phyloP scores from a whole-genome alignment of 2,329 filamentous ascomycete genomes.

The Fusarium incarnatum region DNA sequence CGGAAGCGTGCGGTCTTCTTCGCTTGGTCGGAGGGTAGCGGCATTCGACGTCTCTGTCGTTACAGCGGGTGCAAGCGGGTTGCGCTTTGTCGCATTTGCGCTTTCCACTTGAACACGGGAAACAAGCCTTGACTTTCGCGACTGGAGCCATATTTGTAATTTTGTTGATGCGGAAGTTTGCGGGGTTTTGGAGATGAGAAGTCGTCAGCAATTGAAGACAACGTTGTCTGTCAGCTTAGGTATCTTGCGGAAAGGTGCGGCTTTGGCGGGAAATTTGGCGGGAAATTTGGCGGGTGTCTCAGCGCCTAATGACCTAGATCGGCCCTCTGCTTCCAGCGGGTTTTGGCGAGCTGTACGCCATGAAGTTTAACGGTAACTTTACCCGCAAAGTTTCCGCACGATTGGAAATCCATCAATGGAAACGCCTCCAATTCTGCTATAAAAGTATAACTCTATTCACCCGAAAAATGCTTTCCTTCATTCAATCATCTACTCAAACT shows the following conservation, averaged over 20 bases:
- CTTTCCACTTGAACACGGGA: not conserved
- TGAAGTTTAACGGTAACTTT: not conserved
- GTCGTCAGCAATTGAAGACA: not conserved
- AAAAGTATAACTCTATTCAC: not conserved
- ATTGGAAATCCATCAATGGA: not conserved
- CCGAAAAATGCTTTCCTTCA: not conserved
- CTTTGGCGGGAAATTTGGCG: not conserved
- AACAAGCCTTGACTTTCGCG: constrained; percentile 6
- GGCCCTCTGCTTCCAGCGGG: not conserved
- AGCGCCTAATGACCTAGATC: accelerated
- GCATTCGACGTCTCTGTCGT: constrained; percentile 14
- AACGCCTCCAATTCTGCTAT: not conserved
- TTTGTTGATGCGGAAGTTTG: not conserved
- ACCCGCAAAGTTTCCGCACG: not conserved
- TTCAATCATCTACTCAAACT: too few species aligned
- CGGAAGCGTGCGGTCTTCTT: not conserved
- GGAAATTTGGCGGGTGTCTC: not conserved
- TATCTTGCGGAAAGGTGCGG: not conserved
- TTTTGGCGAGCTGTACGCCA: not conserved
- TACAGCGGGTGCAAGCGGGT: constrained; percentile 1
- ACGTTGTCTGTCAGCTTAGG: not conserved
- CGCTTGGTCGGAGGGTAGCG: constrained; percentile 6
- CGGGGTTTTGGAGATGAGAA: not conserved
- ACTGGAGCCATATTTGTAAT: not conserved
- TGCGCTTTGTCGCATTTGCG: constrained; percentile 18